Evolutionary conservation across 1,139 yeast genomes (phyloP).

Genomic region (Saccharomyces hybrid): DNA sequence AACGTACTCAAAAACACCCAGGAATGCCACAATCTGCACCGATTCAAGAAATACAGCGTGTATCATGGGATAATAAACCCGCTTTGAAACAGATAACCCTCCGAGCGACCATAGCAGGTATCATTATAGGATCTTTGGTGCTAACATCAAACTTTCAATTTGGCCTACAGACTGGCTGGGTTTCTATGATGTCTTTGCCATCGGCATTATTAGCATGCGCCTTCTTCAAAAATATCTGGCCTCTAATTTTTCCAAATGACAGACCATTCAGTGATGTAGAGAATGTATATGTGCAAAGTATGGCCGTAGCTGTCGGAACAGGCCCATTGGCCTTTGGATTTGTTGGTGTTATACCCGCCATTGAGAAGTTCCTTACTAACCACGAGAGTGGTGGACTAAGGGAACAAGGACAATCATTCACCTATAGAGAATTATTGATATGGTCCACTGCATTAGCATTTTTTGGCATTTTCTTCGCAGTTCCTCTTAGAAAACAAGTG

Average conservation of each 20-base stretch:
- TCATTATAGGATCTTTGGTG: slow-evolving; percentile 72
- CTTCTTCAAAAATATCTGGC: slow-evolving; percentile 47
- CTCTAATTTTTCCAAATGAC: slow-evolving; percentile 22
- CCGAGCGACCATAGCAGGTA: slow-evolving; percentile 65
- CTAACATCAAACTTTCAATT: slow-evolving; percentile 87
- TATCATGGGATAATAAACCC: slow-evolving; percentile 33
- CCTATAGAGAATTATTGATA: slow-evolving; percentile 47
- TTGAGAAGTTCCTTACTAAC: slow-evolving; percentile 72
- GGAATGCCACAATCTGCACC: not conserved
- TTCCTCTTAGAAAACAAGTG: slow-evolving; percentile 78
- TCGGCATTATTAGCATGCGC: slow-evolving; percentile 86
- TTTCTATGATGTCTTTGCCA: slow-evolving; percentile 98
- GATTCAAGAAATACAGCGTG: not conserved
- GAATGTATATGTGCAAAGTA: slow-evolving; percentile 83
- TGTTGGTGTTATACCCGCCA: slow-evolving; percentile 95
- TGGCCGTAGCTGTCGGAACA: slow-evolving; percentile 94
- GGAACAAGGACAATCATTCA: slow-evolving; percentile 33
- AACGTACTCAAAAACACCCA: not conserved
- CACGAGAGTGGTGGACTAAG: slow-evolving; percentile 65
- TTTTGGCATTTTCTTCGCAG: slow-evolving; percentile 93
- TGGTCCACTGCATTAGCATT: slow-evolving; percentile 88
- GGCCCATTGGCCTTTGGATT: slow-evolving; percentile 94
- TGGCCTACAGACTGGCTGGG: slow-evolving; percentile 98
- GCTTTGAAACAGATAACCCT: slow-evolving; percentile 51
- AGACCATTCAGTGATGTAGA: slow-evolving; percentile 75